Base-by-base conservation (phyloP, 1,284 basidiomycete genomes). In the Salmacisia buchloeana region DNA sequence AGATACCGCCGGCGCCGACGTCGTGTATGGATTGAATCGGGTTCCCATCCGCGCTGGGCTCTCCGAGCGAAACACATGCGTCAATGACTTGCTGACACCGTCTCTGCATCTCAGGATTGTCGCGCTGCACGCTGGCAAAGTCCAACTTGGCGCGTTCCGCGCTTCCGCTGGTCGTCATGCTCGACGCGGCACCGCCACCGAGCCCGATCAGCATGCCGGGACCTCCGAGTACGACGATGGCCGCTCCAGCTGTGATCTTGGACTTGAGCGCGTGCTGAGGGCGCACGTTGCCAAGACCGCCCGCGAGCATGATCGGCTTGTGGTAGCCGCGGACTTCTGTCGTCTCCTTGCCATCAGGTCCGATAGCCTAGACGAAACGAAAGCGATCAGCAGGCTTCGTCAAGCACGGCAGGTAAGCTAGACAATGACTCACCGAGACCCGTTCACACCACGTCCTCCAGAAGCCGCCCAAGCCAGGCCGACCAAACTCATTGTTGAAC, bases 291-390 rank as follows among this genome's bases (percentile, higher is more conserved):
- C 94, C 94, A 64, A 94, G 86, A 43, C 94, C 94, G 58, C 94
- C 94, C 18, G 96, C 96, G 69, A 98, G 89, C 96, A 99, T 99
- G 83, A 99, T 97, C 15, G 94, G 94, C 81, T 99, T 99, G 83
- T 98, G 96, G 82, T 97, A 99, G 0, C 94, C 94, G 63, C 93
- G 85, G n/a, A 94, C 84, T 77, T 93, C 88, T 56, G 45, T 38
- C 4, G 49, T 36, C 57, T 65, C 68, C 34, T 69, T 45, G 7
- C 38, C 66, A 9, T 58, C 63, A 4, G 58, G 49, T 13, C 31
- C 12, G 4, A 31, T 29, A 31, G 29, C 29, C 49, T 54, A 31
- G 5, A n/a, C 6, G 41, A 43, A 15, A 38, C 9, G 35, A 15
- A 38, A 15, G 35, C 9, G 35, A 38, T 9, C 15, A 7, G 15